Evolutionary conservation across 2,329 filamentous ascomycete genomes (phyloP), one percentile per base, ranked within the genome.

Genomic region (Aspergillus sp.): DNA sequence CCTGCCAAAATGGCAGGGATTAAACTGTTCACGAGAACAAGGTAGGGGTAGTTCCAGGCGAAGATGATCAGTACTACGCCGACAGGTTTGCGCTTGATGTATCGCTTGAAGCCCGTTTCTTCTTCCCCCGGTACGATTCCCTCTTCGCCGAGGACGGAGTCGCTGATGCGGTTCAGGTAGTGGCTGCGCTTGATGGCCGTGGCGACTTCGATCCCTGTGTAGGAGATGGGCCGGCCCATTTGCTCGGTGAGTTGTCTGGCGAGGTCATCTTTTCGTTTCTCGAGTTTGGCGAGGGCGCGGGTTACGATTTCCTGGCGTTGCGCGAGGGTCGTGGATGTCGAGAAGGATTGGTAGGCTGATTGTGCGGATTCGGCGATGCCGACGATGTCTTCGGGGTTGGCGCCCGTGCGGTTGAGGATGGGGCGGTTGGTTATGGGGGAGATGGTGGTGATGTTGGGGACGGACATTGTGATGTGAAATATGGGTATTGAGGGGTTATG

Each of bases 31-130:
- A 96, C 85, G 23, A 96, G 86, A 64, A 92, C 96, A 48, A 97
- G 82, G 74, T 96, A 96, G 27, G 93, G 92, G 72, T 96, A 96
- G 78, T 96, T 96, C 93, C 93, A 96, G 3, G 93, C 90, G 75
- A 96, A 96, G 60, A 96, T 85, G 66, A 96, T 84, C 56, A 97
- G 83, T 8, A 96, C 88, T 4, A 92, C 91, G 0, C 92, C 93
- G 56, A 96, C 84, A 0, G 93, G 90, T 4, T 91, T 86, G 78
- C 95, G 96, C 74, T 88, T 88, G 71, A 96, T 91, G 71, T 90
- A 96, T 62, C 93, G 85, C 79, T 89, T 90, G 82, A 96, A 96
- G 0, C 92, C 92, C 68, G 88, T 86, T 78, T 97, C 90, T 2
- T 51, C 56, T 42, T 62, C 60, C 17, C 60, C 60, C 30, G 89